These are phyloP conservation scores for Rhizophora mangle DNA, from an alignment of 345 rosid species.

Conservation along the genomic window DNA sequence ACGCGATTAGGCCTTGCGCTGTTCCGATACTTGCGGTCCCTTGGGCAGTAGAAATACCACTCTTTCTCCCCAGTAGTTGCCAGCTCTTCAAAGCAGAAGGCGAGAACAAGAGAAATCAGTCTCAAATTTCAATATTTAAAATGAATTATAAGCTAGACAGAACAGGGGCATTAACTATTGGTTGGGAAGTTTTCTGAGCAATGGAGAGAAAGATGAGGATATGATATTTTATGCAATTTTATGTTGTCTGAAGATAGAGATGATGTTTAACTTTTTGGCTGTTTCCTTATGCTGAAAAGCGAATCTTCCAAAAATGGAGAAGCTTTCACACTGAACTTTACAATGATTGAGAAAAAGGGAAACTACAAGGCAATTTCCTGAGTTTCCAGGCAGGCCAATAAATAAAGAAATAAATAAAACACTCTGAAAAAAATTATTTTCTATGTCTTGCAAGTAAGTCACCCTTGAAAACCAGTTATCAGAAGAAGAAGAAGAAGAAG, in stretches of 20 bases:
- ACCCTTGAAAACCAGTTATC: background rate
- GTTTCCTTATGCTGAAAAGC: background rate
- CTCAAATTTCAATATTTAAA: background rate
- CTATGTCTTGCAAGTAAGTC: background rate
- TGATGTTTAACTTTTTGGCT: slow-evolving; percentile 11
- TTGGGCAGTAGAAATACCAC: slow-evolving; percentile 89
- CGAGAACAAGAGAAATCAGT: background rate
- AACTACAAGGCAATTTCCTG: background rate
- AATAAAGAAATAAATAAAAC: background rate
- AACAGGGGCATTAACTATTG: background rate
- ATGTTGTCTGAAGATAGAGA: background rate
- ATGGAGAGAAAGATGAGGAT: too few relatives aligned
- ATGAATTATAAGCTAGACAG: background rate
- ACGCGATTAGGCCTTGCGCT: slow-evolving; percentile 91
- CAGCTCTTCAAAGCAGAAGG: slow-evolving; percentile 40
- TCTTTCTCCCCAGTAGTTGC: slow-evolving; percentile 84
- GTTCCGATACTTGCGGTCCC: slow-evolving; percentile 88
- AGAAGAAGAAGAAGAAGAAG: slow-evolving; percentile 5
- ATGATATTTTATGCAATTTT: too few relatives aligned
- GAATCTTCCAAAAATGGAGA: slow-evolving; percentile 10
- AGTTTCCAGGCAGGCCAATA: background rate
- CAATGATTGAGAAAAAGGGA: background rate
- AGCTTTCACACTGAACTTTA: background rate
- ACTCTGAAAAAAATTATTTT: background rate
- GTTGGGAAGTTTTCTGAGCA: background rate